Conservation (phyloP, 257 asterid species). For the Solanum chilense region DNA sequence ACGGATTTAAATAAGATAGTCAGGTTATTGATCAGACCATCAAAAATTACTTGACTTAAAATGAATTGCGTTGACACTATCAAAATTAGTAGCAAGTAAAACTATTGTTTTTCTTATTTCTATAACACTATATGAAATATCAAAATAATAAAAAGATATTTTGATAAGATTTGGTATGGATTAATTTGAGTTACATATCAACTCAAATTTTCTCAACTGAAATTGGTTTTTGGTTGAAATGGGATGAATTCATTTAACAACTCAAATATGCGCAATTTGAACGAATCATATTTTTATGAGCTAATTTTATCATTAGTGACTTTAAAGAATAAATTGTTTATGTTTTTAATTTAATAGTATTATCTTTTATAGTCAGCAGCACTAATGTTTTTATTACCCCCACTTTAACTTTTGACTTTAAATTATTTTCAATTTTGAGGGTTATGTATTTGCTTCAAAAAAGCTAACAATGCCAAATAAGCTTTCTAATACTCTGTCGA, state of each 20-base stretch:
- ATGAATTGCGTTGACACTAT: not conserved
- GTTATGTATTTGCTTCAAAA: conserved; percentile 11
- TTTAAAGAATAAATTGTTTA: not conserved
- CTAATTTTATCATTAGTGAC: not conserved
- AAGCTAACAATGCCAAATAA: conserved; percentile 16
- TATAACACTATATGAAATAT: not conserved
- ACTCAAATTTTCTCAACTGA: not conserved
- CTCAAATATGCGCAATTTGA: not conserved
- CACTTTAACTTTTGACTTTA: not conserved
- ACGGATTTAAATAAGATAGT: not conserved
- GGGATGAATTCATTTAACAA: not conserved
- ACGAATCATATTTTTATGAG: not conserved
- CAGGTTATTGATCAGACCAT: not conserved
- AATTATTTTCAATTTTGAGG: not conserved
- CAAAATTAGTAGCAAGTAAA: not conserved
- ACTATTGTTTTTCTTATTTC: not conserved
- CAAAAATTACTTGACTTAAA: not conserved
- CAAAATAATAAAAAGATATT: not conserved
- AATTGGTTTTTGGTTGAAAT: not conserved
- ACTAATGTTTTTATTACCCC: not conserved
- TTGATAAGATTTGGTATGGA: not conserved
- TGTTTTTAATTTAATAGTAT: not conserved
- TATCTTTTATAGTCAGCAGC: not conserved
- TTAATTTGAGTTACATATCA: not conserved
- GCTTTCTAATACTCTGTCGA: conserved; percentile 19